Evolutionary conservation across 208 protist genomes (phyloP).

Genomic region (Leishmania gerbilli): DNA sequence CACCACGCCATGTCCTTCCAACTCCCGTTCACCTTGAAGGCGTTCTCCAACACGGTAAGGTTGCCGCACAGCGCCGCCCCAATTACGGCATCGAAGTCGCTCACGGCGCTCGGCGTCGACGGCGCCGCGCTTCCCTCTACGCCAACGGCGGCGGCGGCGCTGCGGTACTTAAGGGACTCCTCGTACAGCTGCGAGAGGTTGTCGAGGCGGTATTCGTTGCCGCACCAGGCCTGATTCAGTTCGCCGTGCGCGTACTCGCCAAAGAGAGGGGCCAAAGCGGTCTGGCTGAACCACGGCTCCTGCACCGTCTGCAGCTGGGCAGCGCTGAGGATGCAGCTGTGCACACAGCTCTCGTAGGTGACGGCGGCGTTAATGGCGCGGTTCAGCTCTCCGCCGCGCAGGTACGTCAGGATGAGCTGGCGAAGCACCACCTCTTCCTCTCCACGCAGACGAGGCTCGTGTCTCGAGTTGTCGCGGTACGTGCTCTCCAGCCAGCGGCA

Average conservation of each 20-base stretch:
- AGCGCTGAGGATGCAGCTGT: slow-evolving; percentile 81
- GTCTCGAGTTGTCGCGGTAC: slow-evolving; percentile 43
- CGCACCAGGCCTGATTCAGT: slow-evolving; percentile 53
- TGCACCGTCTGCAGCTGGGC: slow-evolving; percentile 77
- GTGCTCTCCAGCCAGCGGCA: slow-evolving; percentile 76
- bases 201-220: slow-evolving; percentile 76
- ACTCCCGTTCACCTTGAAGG: slow-evolving; percentile 48
- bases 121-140: slow-evolving; percentile 1
- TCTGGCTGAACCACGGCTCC: slow-evolving; percentile 71
- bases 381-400: slow-evolving; percentile 75
- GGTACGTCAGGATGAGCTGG: slow-evolving; percentile 64
- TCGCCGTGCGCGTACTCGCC: slow-evolving; percentile 85
- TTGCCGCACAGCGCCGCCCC: slow-evolving; percentile 75
- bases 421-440: slow-evolving; percentile 69
- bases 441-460: slow-evolving; percentile 34
- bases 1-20: slow-evolving; percentile 81
- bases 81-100: slow-evolving; percentile 53
- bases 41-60: slow-evolving; percentile 60
- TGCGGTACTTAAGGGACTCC: slow-evolving; percentile 39
- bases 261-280: slow-evolving; percentile 72
- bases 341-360: slow-evolving; percentile 53
- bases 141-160: slow-evolving; percentile 7
- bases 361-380: slow-evolving; percentile 59
- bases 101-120: slow-evolving; percentile 1
- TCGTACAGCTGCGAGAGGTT: slow-evolving; percentile 80